Evolutionary conservation across 306 rosid species (phyloP), one percentile per base, ranked within the genome.

Genomic region (Trichosanthes cucumerina): DNA sequence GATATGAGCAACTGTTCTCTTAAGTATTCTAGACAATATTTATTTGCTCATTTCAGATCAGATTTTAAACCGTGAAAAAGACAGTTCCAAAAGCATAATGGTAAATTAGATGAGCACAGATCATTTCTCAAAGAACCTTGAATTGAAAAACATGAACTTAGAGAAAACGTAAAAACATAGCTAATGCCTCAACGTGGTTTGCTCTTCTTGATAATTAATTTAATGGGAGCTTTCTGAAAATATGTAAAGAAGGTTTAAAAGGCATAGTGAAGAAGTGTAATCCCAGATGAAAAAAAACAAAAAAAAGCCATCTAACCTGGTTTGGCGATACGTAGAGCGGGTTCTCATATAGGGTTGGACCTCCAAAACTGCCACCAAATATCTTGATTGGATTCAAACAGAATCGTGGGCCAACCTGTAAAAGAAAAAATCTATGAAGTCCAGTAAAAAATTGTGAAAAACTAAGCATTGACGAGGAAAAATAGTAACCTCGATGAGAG

Each of bases 361-460:
- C 99, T 81, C 99, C 98, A 81, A 95, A 92, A 87, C 97, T 95
- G 81, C 99, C 98, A 72, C 90, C 98, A 80, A 96, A 92, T 87
- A 96, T 88, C 85, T 92, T 95, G 84, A 95, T 92, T 26, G 99
- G 97, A 82, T 92, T 95, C 88, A 95, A 85, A 82, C 99, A 95
- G 77, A 95, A 95, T 57, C 98, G 88, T 7, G 97, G 98, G 75
- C 97, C 98, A 73, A 92, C 96, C 98, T 94, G 76, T 60, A 28
- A 28, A 28, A 28, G 33, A 28, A 28, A 28, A 80, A 63, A 90
- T 52, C 33, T 76, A 52, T 4, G 2, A 44, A 44, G 80, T 88
- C 87, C 84, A 44, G 5, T 14, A 5, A 31, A 78, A 19, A 60
- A 16, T 36, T n/a, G 21, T 57, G 79, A 53, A 76, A 23, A 12